Base-by-base conservation (phyloP, 495 filamentous ascomycete species). In the Hypoxylon fuscum region DNA sequence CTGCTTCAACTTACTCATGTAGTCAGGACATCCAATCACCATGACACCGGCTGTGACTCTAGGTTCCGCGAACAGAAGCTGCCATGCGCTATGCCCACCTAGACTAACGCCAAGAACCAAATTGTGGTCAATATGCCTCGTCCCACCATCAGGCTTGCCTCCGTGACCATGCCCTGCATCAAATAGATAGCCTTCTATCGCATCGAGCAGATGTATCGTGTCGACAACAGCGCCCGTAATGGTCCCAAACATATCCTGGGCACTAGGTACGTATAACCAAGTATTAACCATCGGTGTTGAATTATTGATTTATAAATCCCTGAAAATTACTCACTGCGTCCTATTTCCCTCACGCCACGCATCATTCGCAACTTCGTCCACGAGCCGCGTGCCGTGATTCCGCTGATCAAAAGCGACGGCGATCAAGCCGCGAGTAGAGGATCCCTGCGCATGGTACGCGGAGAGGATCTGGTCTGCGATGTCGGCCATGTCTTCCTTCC, bases 1-100 rank as follows among this genome's bases (percentile, higher is more conserved):
- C 8, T 35, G 5, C 18, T 27, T 18, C 27, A 10, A 77, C 79
- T 75, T 48, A 72, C 88, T 77, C 59, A 87, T 82, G 68, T 88
- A 96, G 75, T 98, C 94, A 0, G 94, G 91, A 72, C 92, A 96
- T 12, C 94, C 95, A 48, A 98, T 90, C 29, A 97, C 82, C 20
- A 90, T 79, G 7, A 96, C 84, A 0, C 83, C 92, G 2, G 91
- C 86, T 6, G 78, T 85, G 35, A 98, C 81, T 50, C 93, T 81
- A 23, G 89, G 85, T 20, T 97, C 93, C 32, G 87, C 84, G 37
- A 96, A 80, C 32, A 96, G 71, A 9, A 87, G 79, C 65, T 93
- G 87, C 89, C 94, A 98, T 0, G 89, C 89, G 17, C 90, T 87
- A 70, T 98, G 95, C 2, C 91, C 95, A 7, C 95, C 95, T 0